phyloP scores from a whole-genome alignment of 2,329 filamentous ascomycete genomes.

The Coniochaeta ligniaria region DNA sequence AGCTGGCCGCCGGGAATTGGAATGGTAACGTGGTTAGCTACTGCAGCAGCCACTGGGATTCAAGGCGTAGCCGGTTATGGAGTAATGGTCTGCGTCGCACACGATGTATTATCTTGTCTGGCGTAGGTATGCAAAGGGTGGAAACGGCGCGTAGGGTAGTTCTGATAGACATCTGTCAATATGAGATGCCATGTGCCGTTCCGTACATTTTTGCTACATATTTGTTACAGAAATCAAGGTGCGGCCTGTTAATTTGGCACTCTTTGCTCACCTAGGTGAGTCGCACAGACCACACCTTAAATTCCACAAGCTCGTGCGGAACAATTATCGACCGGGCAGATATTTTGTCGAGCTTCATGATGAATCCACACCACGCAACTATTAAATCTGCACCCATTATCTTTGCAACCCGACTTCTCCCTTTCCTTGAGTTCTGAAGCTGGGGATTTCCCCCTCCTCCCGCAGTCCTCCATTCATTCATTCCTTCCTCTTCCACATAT shows the following conservation, averaged over 20 bases:
- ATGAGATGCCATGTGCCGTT: too few relatives aligned
- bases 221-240: too few relatives aligned
- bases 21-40: constrained; percentile 5
- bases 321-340: not conserved
- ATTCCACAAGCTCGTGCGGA: not conserved
- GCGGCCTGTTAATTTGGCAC: too few relatives aligned
- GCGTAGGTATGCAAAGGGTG: too few relatives aligned
- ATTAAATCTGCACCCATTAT: not conserved
- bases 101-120: not conserved
- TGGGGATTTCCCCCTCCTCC: not conserved
- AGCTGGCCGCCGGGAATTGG: not conserved
- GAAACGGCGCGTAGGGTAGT: too few relatives aligned
- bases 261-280: not conserved
- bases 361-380: not conserved
- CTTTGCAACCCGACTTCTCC: not conserved
- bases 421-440: not conserved
- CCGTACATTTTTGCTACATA: too few relatives aligned
- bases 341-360: not conserved
- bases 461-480: not conserved
- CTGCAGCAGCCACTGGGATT: not conserved
- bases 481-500: not conserved
- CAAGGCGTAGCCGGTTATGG: not conserved
- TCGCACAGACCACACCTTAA: not conserved
- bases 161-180: too few relatives aligned
- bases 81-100: not conserved